Evolutionary conservation across 208 protist species (phyloP).

Genomic region (Crithidia mellificae): DNA sequence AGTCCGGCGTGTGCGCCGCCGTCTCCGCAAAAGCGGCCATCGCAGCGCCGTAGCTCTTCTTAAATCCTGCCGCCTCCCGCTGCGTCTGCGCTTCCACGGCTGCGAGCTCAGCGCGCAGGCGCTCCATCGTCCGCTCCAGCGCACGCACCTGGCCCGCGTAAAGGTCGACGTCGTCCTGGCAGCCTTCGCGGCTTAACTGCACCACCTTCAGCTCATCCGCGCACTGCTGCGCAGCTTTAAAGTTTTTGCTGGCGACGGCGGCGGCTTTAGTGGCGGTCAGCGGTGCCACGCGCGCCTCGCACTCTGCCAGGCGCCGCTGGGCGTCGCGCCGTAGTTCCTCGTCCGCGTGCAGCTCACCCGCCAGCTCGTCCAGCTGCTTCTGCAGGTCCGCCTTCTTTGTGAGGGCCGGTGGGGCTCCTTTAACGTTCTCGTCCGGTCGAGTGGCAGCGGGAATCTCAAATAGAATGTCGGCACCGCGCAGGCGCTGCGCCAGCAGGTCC

Average conservation of each 20-base stretch:
- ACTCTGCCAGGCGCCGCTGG: slow-evolving; percentile 10
- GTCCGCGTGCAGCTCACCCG: slow-evolving; percentile 25
- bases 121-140: slow-evolving; percentile 11
- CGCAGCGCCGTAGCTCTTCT: background rate
- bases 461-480: slow-evolving; percentile 10
- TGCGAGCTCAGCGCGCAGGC: slow-evolving; percentile 12
- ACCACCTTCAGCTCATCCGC: slow-evolving; percentile 24
- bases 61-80: slow-evolving; percentile 5
- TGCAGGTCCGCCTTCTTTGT: slow-evolving; percentile 24
- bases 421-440: background rate
- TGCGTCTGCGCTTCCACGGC: slow-evolving; percentile 17
- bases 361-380: slow-evolving; percentile 25
- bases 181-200: slow-evolving; percentile 6
- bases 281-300: slow-evolving; percentile 26
- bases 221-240: slow-evolving; percentile 55
- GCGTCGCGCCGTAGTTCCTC: slow-evolving; percentile 23
- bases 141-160: slow-evolving; percentile 13
- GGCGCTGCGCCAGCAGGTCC: slow-evolving; percentile 7
- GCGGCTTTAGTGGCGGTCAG: slow-evolving; percentile 44
- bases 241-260: slow-evolving; percentile 38
- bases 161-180: slow-evolving; percentile 17
- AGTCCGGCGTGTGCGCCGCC: background rate
- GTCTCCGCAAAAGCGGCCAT: background rate
- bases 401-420: background rate
- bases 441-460: slow-evolving; percentile 15